Percentiles rank a stretch among this genome's conserved stretches.
Evolutionary conservation across 164 flowering plant genomes (phyloP).

Genomic region (Vitis rotundifolia): DNA sequence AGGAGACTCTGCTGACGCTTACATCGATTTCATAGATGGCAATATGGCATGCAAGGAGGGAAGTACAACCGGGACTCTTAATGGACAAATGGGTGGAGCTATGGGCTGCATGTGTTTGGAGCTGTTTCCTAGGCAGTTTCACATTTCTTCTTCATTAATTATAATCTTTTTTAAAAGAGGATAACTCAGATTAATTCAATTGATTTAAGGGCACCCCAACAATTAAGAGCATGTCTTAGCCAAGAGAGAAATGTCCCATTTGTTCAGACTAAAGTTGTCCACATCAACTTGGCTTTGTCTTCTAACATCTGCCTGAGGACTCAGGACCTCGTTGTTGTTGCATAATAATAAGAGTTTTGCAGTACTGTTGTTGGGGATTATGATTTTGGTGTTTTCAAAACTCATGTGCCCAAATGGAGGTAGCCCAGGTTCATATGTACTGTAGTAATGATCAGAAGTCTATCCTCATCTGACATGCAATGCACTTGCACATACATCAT

Average conservation of each 20-base stretch:
- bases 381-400: neutral
- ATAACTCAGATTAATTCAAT: too few species aligned
- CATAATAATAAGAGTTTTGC: neutral
- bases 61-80: neutral
- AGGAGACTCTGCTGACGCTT: constrained; percentile 1
- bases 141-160: neutral
- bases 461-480: neutral
- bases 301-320: too few species aligned
- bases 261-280: too few species aligned
- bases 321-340: too few species aligned
- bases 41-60: neutral
- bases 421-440: neutral
- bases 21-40: neutral
- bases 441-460: neutral
- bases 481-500: constrained; percentile 14
- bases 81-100: neutral
- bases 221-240: too few species aligned
- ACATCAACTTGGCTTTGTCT: too few species aligned
- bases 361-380: neutral
- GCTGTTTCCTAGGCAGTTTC: constrained; percentile 1
- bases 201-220: too few species aligned
- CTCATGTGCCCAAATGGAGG: neutral
- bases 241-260: too few species aligned
- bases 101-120: constrained; percentile 12
- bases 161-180: too few species aligned